phyloP scores from a whole-genome alignment of 2,329 filamentous ascomycete species.

The Daldinia eschscholtzii region DNA sequence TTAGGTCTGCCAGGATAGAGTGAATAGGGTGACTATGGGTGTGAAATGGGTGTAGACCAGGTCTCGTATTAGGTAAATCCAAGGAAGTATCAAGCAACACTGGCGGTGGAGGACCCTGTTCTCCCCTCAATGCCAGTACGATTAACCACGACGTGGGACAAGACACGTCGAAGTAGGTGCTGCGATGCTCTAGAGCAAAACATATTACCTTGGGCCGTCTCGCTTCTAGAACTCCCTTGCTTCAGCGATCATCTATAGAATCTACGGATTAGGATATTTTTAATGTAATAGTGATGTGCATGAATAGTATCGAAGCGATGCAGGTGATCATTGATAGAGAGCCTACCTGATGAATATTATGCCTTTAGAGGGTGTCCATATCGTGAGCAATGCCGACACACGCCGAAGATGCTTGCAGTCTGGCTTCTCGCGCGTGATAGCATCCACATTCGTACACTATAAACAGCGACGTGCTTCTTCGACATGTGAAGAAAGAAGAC shows the following conservation, averaged over 20 bases:
- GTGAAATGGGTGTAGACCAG: conserved; percentile 11
- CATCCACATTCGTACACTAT: conserved; percentile 36
- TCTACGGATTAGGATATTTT: conserved; percentile 26
- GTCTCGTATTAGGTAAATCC: conserved; percentile 15
- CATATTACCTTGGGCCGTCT: not conserved
- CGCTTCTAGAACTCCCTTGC: conserved; percentile 7
- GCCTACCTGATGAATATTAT: conserved; percentile 3
- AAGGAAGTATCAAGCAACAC: conserved; percentile 23
- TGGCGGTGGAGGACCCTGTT: conserved; percentile 16
- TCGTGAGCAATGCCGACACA: conserved; percentile 36
- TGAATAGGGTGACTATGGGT: conserved; percentile 19
- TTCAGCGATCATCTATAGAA: conserved; percentile 22
- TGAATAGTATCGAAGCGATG: conserved; percentile 27
- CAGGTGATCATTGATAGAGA: conserved; percentile 19
- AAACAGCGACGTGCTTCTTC: conserved; percentile 20
- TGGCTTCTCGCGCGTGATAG: conserved; percentile 25
- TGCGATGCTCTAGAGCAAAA: not conserved
- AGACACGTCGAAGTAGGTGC: conserved; percentile 12
- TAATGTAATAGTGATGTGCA: conserved; percentile 39
- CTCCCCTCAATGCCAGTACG: conserved; percentile 12
- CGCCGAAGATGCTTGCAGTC: conserved; percentile 34
- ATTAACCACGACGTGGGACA: conserved; percentile 16
- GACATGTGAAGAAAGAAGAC: conserved; percentile 34
- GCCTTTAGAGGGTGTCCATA: conserved; percentile 20
- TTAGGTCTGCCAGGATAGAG: conserved; percentile 12